phyloP scores from a whole-genome alignment of 2,329 filamentous ascomycete species.

The Hypoxylon sp. region DNA sequence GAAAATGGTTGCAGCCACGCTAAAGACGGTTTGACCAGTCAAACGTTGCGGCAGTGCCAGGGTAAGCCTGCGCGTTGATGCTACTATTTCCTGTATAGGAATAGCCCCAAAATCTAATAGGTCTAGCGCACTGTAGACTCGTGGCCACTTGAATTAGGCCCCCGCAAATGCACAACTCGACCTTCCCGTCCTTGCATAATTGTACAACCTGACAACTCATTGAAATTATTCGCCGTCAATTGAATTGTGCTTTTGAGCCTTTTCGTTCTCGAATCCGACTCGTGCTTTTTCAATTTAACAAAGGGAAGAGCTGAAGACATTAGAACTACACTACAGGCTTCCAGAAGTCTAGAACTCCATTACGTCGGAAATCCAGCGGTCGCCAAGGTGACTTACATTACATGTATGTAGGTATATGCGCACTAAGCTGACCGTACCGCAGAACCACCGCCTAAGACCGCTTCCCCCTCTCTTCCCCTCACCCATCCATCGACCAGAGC shows the following conservation, averaged over 20 bases:
- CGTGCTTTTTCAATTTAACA: not conserved
- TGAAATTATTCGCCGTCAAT: slow-evolving; percentile 21
- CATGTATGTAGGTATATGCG: not conserved
- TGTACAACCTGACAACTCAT: slow-evolving; percentile 18
- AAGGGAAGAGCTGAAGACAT: not conserved
- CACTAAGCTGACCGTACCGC: slow-evolving; percentile 5
- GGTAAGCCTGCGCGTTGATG: slow-evolving; percentile 10
- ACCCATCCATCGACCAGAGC: slow-evolving; percentile 4
- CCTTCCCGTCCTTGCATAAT: slow-evolving; percentile 21
- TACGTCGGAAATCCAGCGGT: not conserved
- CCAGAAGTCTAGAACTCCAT: slow-evolving; percentile 1
- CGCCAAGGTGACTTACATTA: slow-evolving; percentile 3
- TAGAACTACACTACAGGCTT: not conserved
- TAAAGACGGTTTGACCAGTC: slow-evolving; percentile 35
- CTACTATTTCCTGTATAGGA: not conserved
- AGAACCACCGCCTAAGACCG: slow-evolving; percentile 2
- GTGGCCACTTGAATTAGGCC: slow-evolving; percentile 11
- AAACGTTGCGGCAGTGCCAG: not conserved
- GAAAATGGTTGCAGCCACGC: slow-evolving; percentile 38
- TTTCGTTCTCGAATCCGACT: slow-evolving; percentile 4
- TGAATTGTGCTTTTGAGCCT: slow-evolving; percentile 16
- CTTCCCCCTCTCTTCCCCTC: not conserved
- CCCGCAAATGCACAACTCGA: slow-evolving; percentile 40
- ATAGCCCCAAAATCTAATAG: slow-evolving; percentile 2
- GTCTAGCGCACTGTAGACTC: slow-evolving; percentile 11